Evolutionary conservation across 169 alveolate genomes (phyloP), one percentile per base, ranked within the genome.

Genomic region (Cryptosporidium tyzzeri): DNA sequence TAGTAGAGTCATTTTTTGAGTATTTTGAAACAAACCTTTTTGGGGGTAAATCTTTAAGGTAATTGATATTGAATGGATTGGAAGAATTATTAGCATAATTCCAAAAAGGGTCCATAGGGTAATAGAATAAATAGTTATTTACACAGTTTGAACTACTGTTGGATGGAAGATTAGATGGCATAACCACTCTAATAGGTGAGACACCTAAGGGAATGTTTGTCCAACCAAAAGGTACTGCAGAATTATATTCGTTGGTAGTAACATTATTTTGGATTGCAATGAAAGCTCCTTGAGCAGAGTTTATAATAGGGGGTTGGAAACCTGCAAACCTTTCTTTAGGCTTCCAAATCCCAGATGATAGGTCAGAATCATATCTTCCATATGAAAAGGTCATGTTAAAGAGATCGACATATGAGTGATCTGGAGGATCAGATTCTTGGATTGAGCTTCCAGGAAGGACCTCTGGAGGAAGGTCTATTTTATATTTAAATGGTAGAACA

Each of bases 201-300:
- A 80, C 75, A 26, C 89, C 80, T 33, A 80, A 14, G 6, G 89
- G 75, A 7, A 65, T 39, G 37, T 80, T 80, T 39, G 89, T 62
- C 89, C 89, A 80, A 62, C 80, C 89, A 65, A 80, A 80, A 65
- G 89, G 89, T 4, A 80, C 89, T 8, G 89, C 89, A 35, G 89
- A 80, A 33, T 80, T 80, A n/a, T 80, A 80, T 33, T 80, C 80
- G 41, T 80, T 8, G 9, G 10, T n/a, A 2, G 89, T 80, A 14
- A 80, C 89, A 23, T 80, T 80, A 65, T 80, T 80, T 23, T 80
- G 65, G 21, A 80, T 62, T 12, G 62, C 55, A 1, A 80, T 80
- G 48, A 80, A 80, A n/a, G 70, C 89, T 48, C 89, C 89, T 26
- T 80, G 89, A 7, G 68, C 75, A 21, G 89, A 80, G 41, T 80